Conservation (phyloP, 2,329 filamentous ascomycete species). For the Trichoderma harzianum region DNA sequence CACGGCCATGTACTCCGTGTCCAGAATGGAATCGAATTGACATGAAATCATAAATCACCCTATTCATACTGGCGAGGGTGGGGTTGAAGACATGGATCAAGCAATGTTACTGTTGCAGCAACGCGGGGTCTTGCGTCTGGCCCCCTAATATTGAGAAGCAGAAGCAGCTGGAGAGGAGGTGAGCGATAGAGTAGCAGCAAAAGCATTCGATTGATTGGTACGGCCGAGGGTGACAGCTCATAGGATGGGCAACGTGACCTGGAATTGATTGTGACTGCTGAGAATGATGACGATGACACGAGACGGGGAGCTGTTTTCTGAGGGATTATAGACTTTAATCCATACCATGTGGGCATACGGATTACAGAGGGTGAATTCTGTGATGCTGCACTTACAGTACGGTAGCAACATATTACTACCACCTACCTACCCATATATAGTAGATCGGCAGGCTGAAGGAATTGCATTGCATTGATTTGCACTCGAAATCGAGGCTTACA, state of each 20-base stretch:
- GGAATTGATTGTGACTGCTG: neutral
- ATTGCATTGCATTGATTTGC: neutral
- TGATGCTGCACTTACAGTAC: too few relatives aligned
- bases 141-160: neutral
- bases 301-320: neutral
- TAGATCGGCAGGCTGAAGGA: neutral
- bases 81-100: neutral
- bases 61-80: neutral
- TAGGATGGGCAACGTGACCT: neutral
- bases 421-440: neutral
- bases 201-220: neutral
- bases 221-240: neutral
- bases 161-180: neutral
- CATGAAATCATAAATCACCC: neutral
- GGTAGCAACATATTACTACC: too few relatives aligned
- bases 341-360: neutral
- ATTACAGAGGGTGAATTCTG: neutral
- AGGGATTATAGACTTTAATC: neutral
- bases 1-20: neutral
- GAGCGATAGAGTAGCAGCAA: neutral
- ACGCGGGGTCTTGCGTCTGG: slow-evolving; percentile 4
- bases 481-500: neutral
- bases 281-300: neutral
- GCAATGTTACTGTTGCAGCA: neutral
- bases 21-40: neutral